Percentiles rank a stretch among this genome's conserved stretches.
Conservation (phyloP, 331 rosid species). For the Spiraea crenata region DNA sequence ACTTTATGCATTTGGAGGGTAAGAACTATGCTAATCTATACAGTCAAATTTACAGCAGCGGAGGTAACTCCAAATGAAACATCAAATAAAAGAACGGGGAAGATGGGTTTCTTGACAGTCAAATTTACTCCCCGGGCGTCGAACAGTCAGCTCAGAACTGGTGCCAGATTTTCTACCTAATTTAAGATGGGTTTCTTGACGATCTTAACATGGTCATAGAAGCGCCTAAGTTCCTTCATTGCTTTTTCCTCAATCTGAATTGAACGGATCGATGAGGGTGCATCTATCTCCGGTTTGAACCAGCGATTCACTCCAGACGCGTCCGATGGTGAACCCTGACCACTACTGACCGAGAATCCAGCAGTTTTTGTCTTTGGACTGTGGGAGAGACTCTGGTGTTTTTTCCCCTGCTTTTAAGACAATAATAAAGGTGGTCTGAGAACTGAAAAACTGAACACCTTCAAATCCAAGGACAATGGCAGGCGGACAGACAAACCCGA, state of each 20-base stretch:
- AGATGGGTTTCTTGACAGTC: constrained; percentile 58
- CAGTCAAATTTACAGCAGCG: constrained; percentile 47
- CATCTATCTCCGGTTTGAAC: constrained; percentile 83
- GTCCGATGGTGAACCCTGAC: constrained; percentile 85
- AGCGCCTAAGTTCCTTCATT: constrained; percentile 92
- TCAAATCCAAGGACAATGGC: background rate
- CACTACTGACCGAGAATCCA: constrained; percentile 57
- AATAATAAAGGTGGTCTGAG: constrained; percentile 12
- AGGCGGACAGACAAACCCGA: background rate
- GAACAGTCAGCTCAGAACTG: too few species aligned
- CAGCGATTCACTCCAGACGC: constrained; percentile 67
- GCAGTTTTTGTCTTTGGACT: constrained; percentile 80
- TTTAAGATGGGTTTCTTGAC: constrained; percentile 58
- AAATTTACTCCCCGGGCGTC: too few species aligned
- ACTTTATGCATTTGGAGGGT: constrained; percentile 12
- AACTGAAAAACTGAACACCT: background rate
- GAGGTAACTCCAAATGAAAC: constrained; percentile 2
- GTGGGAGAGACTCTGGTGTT: constrained; percentile 54
- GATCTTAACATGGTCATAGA: constrained; percentile 81
- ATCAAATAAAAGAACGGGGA: constrained; percentile 12
- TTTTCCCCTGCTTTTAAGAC: constrained; percentile 52
- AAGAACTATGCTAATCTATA: constrained; percentile 49
- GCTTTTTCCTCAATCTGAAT: constrained; percentile 97
- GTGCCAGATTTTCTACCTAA: constrained; percentile 29
- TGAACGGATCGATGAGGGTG: constrained; percentile 83